Evolutionary conservation across 2,329 filamentous ascomycete species (phyloP), one percentile per base, ranked within the genome.

Genomic region (Cladosporium phlei): DNA sequence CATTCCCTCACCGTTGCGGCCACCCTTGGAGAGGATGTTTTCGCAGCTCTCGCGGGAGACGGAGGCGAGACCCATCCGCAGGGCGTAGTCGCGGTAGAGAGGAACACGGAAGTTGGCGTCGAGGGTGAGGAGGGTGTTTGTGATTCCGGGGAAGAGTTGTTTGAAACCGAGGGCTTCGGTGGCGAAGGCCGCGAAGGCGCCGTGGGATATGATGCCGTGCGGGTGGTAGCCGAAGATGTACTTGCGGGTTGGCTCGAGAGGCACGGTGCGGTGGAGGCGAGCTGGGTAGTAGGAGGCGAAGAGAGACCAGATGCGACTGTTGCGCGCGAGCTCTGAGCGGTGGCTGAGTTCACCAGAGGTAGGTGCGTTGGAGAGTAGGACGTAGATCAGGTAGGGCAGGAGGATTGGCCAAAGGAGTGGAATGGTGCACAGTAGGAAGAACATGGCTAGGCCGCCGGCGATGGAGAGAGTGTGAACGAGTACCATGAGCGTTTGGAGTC

Each of bases 151-250:
- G 59, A 96, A 98, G 51, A 95, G 80, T 47, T 86, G 80, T 0
- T 80, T 77, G 66, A 96, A 97, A 0, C 88, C 88, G 0, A 96
- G 76, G 0, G 88, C 88, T 58, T 96, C 90, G 0, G 91, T 97
- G 3, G 78, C 86, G 61, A 97, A 97, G 4, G 90, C 86, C 4
- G 83, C 87, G 70, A 91, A 96, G 0, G 90, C 91, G n/a, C 91
- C 93, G 59, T 96, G 88, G 4, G 86, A 93, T 60, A 98, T 96
- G 66, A 98, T 97, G 19, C 93, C 91, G 63, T 98, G 93, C 0
- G 93, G 93, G 60, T 97, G 93, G 66, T 97, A 97, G 34, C 91
- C 91, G 59, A 98, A 89, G 53, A 98, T 89, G 70, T 97, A 98
- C 68, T 95, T 95, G 52, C 89, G 77, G 1, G 85, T 88, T 0